Evolutionary conservation across 208 protist genomes (phyloP).

Genomic region (Porcisia deanei): DNA sequence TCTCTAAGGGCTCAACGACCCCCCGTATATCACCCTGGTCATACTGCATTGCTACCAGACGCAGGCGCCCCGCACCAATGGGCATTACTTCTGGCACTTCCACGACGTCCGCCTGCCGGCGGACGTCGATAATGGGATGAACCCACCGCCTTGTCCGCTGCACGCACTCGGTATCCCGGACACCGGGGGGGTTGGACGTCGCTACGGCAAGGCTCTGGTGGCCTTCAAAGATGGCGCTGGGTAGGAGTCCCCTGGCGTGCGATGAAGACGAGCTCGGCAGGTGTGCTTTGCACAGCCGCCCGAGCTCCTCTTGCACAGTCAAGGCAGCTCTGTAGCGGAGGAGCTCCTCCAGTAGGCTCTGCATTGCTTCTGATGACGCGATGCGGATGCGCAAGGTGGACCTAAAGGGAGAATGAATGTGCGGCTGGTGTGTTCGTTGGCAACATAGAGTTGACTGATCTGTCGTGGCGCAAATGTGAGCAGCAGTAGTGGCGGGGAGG

Average conservation of each 20-base stretch:
- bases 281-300: constrained; percentile 10
- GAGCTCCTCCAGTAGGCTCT: constrained; percentile 10
- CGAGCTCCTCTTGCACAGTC: constrained; percentile 10
- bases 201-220: constrained; percentile 22
- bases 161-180: not conserved
- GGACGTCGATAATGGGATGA: constrained; percentile 45
- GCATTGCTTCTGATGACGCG: not conserved
- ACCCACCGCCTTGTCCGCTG: constrained; percentile 19
- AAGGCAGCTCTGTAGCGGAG: constrained; percentile 24
- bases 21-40: constrained; percentile 17
- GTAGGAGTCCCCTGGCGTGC: constrained; percentile 32
- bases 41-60: constrained; percentile 17
- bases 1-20: constrained; percentile 8
- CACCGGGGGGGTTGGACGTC: not conserved
- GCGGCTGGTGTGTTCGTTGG: not conserved
- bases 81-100: not conserved
- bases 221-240: constrained; percentile 42
- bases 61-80: not conserved
- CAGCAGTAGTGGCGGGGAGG: not conserved
- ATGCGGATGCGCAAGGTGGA: not conserved
- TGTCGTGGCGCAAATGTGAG: not conserved
- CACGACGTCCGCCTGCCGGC: constrained; percentile 21
- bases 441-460: not conserved
- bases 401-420: not conserved
- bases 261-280: not conserved